A percentile compares a stretch with the other conserved stretches of the same genome.
These are phyloP conservation scores for Spongispora temasekensis DNA, from an alignment of 1,284 basidiomycete species.

Conservation along the genomic window DNA sequence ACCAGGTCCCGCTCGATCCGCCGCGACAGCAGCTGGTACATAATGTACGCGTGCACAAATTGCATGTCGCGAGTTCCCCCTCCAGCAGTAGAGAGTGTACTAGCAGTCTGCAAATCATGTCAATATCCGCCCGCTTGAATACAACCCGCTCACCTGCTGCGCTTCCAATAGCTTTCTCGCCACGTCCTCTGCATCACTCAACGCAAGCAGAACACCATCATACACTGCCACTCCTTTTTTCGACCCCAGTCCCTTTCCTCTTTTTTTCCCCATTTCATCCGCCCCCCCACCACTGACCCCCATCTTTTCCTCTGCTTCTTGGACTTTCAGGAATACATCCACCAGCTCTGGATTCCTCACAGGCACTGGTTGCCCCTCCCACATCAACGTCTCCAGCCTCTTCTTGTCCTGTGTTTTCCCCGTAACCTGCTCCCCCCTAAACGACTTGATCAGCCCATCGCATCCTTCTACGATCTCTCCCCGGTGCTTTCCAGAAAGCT, in stretches of 20 bases:
- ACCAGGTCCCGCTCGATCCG: slow-evolving; percentile 88
- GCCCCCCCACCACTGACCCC: slow-evolving; percentile 31
- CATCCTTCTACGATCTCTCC: slow-evolving; percentile 67
- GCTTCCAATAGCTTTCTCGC: slow-evolving; percentile 78
- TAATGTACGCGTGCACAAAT: slow-evolving; percentile 83
- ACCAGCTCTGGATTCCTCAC: slow-evolving; percentile 92
- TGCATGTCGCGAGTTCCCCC: slow-evolving; percentile 69
- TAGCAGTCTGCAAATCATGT: slow-evolving; percentile 21
- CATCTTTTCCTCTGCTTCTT: slow-evolving; percentile 70
- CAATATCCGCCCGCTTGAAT: neutral
- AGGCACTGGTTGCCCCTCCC: slow-evolving; percentile 85
- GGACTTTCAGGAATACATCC: slow-evolving; percentile 82
- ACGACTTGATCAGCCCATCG: slow-evolving; percentile 54
- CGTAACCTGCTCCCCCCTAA: slow-evolving; percentile 47
- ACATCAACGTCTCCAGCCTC: slow-evolving; percentile 63
- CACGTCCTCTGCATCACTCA: slow-evolving; percentile 87
- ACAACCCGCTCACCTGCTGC: slow-evolving; percentile 59
- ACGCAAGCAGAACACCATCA: slow-evolving; percentile 77
- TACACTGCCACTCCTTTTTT: slow-evolving; percentile 80
- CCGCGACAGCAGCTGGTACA: slow-evolving; percentile 82
- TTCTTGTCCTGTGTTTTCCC: slow-evolving; percentile 49
- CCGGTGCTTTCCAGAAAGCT: slow-evolving; percentile 63
- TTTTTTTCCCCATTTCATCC: slow-evolving; percentile 37
- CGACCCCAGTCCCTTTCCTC: slow-evolving; percentile 49
- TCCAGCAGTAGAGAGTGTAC: slow-evolving; percentile 25